These are phyloP conservation scores for Penicillium brasilianum DNA, from an alignment of 2,329 filamentous ascomycete genomes.

Conservation along the genomic window DNA sequence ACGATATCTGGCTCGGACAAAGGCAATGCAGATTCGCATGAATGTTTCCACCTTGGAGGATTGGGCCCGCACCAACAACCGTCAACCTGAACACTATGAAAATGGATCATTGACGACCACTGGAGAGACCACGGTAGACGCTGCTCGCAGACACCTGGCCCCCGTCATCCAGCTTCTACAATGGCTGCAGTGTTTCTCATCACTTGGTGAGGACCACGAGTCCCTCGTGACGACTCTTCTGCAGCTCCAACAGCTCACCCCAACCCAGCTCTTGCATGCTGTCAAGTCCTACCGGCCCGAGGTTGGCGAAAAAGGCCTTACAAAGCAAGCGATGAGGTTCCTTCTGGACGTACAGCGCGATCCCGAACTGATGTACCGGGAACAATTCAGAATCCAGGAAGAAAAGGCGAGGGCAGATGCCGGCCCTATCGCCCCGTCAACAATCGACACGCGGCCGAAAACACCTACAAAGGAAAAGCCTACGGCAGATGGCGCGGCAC, in stretches of 20 bases:
- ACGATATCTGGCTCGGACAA: slow-evolving; percentile 91
- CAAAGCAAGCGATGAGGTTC: slow-evolving; percentile 87
- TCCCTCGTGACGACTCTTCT: slow-evolving; percentile 86
- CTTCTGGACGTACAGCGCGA: slow-evolving; percentile 80
- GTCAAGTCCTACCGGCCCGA: slow-evolving; percentile 93
- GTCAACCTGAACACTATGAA: slow-evolving; percentile 94
- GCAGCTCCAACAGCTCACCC: slow-evolving; percentile 81
- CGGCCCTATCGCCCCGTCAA: slow-evolving; percentile 16
- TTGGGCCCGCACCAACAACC: slow-evolving; percentile 92
- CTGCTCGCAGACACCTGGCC: slow-evolving; percentile 80
- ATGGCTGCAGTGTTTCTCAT: slow-evolving; percentile 98
- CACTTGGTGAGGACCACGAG: slow-evolving; percentile 86
- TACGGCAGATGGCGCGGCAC: slow-evolving; percentile 8
- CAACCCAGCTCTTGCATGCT: slow-evolving; percentile 87
- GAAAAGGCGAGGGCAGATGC: slow-evolving; percentile 30
- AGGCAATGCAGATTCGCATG: slow-evolving; percentile 99
- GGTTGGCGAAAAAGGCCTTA: slow-evolving; percentile 89
- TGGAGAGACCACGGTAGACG: slow-evolving; percentile 85
- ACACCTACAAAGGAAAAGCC: slow-evolving; percentile 34
- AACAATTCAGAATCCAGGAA: slow-evolving; percentile 41
- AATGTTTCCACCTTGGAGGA: slow-evolving; percentile 95
- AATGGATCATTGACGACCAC: slow-evolving; percentile 83
- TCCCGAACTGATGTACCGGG: slow-evolving; percentile 59
- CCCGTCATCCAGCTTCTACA: slow-evolving; percentile 93
- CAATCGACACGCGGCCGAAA: slow-evolving; percentile 34